These are phyloP conservation scores for Penicillium sclerotigenum DNA, from an alignment of 2,329 filamentous ascomycete species.

Conservation along the genomic window DNA sequence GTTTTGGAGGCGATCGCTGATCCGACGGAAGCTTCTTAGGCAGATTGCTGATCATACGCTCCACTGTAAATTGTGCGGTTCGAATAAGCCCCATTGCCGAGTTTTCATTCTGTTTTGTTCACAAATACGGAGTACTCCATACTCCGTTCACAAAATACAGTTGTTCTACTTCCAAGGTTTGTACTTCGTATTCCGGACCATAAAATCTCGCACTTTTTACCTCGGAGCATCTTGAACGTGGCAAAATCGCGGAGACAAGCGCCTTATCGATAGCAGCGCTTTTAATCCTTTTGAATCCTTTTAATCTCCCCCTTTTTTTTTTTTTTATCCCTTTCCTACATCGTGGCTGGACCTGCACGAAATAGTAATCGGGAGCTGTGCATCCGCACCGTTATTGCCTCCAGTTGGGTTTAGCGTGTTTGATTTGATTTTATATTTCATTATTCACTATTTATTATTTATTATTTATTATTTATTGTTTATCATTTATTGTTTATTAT, in stretches of 20 bases:
- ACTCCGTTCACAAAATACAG: too few species aligned
- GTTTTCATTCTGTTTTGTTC: not conserved
- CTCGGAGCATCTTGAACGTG: too few species aligned
- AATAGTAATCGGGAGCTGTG: conserved; percentile 8
- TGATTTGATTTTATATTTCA: not conserved
- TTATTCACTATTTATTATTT: too few species aligned
- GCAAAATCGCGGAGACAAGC: conserved; percentile 19
- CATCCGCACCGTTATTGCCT: conserved; percentile 13
- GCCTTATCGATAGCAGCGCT: not conserved
- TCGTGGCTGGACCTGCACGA: conserved; percentile 19
- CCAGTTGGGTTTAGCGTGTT: not conserved
- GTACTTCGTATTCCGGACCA: not conserved
- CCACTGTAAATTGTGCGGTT: conserved; percentile 9
- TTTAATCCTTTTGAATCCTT: not conserved
- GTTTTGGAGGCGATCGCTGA: conserved; percentile 11
- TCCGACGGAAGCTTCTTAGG: conserved; percentile 15
- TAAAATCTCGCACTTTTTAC: too few species aligned
- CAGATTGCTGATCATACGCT: conserved; percentile 20
- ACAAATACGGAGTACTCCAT: not conserved
- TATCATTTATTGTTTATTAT: not conserved
- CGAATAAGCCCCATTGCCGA: not conserved
- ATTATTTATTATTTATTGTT: not conserved
- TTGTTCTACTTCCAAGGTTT: too few species aligned
- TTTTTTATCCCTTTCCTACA: conserved; percentile 4
- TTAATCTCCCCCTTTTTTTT: not conserved